A percentile compares a stretch with the other conserved stretches of the same genome.
These are phyloP conservation scores for Scedosporium dehoogii DNA, from an alignment of 2,329 filamentous ascomycete species.

Conservation along the genomic window DNA sequence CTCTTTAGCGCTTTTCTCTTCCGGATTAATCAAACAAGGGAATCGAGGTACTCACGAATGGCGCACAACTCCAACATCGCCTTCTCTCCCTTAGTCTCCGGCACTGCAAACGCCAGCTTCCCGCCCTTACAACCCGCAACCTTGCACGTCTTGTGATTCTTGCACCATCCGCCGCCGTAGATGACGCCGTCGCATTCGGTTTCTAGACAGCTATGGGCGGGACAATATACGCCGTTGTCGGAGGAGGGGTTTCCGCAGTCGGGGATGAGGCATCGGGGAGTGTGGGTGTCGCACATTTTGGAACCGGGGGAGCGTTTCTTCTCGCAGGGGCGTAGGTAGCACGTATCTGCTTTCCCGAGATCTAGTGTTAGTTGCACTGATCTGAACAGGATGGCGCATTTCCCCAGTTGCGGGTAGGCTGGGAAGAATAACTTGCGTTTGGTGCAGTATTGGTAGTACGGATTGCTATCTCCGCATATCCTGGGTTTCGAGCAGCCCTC, in stretches of 20 bases:
- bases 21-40: neutral
- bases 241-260: slow-evolving; percentile 8
- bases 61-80: neutral
- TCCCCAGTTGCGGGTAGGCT: neutral
- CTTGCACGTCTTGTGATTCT: slow-evolving; percentile 9
- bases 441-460: slow-evolving; percentile 11
- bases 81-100: neutral
- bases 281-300: slow-evolving; percentile 10
- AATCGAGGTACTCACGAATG: neutral
- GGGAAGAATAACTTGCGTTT: slow-evolving; percentile 7
- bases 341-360: slow-evolving; percentile 9
- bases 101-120: neutral
- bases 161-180: slow-evolving; percentile 11
- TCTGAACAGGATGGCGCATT: neutral
- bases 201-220: slow-evolving; percentile 11
- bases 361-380: neutral
- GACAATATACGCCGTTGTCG: slow-evolving; percentile 10
- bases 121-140: slow-evolving; percentile 10
- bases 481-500: slow-evolving; percentile 9
- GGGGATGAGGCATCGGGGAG: slow-evolving; percentile 12
- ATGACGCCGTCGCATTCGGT: slow-evolving; percentile 10
- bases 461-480: slow-evolving; percentile 8
- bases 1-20: neutral
- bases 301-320: slow-evolving; percentile 9
- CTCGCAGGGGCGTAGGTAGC: slow-evolving; percentile 9